Base-by-base conservation (phyloP, 2,329 filamentous ascomycete species). In the Pseudogymnoascus sp. region DNA sequence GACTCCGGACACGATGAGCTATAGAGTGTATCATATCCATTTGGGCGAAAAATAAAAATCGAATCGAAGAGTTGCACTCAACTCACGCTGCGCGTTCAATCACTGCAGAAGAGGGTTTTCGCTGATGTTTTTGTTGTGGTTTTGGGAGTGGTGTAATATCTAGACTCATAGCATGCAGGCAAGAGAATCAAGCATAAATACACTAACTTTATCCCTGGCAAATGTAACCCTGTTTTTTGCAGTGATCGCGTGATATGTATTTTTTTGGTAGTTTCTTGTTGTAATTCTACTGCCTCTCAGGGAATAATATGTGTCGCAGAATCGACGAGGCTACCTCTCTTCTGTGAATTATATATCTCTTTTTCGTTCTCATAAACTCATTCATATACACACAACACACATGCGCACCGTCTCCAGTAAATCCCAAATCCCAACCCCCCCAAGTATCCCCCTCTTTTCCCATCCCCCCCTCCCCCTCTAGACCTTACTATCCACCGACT, bases 1-100 rank as follows among this genome's bases (percentile, higher is more conserved):
- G 89, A 91, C 69, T 89, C 92, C 69, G 89, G 87, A 77, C 90
- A 92, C 77, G 90, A 92, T 74, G 90, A 93, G 82, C 79, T 92
- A 80, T 93, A 90, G 86, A 73, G 37, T 59, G 61, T 60, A 63
- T 40, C 33, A 60, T 60, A 60, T 56, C 50, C 50, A 33, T 56
- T 56, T 56, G 50, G 50, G 50, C 50, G 50, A 56, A 56, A 56
- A 56, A 56, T 56, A 56, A 35, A 35, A 56, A 56, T 56, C 28
- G 50, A 56, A 56, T 56, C 28, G 50, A 56, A 56, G 11, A 44
- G 40, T 44, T 35, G 28, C 50, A 35, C 50, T 38, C 23, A 25
- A 25, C 23, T 56, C 50, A 33, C 28, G 28, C 50, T 56, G 50
- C 28, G 3, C 2, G 28, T 33, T 56, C 28, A 56, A 56, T 18